phyloP scores from a whole-genome alignment of 352 stramenopile genomes.

The Pythium sp. region DNA sequence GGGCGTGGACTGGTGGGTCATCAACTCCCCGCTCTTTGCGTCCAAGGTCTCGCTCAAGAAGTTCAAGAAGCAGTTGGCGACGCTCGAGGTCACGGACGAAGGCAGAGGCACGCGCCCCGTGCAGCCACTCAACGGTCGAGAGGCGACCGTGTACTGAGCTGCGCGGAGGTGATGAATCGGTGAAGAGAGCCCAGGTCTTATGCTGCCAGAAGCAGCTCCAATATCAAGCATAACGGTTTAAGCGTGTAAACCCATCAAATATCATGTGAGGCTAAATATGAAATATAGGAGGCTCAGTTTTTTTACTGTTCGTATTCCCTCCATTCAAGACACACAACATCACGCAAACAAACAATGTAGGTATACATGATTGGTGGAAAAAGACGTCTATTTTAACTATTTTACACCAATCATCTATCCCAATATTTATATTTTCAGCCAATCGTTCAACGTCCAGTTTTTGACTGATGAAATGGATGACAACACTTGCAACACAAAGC shows the following conservation, averaged over 20 bases:
- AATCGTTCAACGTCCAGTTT: background rate
- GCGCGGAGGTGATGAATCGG: background rate
- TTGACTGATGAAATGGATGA: background rate
- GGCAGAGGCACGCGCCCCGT: conserved; percentile 14
- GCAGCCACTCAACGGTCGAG: conserved; percentile 17
- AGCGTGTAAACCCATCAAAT: background rate
- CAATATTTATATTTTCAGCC: background rate
- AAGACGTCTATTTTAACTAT: background rate
- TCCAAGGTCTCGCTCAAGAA: conserved; percentile 7
- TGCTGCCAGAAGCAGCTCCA: background rate
- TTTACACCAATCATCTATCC: background rate
- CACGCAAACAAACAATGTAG: background rate
- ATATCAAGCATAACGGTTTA: background rate
- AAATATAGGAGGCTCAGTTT: background rate
- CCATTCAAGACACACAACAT: background rate
- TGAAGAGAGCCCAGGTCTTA: background rate
- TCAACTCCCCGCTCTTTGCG: conserved; percentile 22
- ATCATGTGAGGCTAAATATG: background rate
- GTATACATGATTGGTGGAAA: background rate
- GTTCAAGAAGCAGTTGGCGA: conserved; percentile 20
- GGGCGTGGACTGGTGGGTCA: conserved; percentile 63
- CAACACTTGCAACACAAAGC: background rate
- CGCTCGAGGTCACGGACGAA: conserved; percentile 16
- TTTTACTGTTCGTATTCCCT: background rate
- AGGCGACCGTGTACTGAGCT: conserved; percentile 12